Conservation (phyloP, 768 basidiomycete genomes). For the Boletus vinaceobasis region DNA sequence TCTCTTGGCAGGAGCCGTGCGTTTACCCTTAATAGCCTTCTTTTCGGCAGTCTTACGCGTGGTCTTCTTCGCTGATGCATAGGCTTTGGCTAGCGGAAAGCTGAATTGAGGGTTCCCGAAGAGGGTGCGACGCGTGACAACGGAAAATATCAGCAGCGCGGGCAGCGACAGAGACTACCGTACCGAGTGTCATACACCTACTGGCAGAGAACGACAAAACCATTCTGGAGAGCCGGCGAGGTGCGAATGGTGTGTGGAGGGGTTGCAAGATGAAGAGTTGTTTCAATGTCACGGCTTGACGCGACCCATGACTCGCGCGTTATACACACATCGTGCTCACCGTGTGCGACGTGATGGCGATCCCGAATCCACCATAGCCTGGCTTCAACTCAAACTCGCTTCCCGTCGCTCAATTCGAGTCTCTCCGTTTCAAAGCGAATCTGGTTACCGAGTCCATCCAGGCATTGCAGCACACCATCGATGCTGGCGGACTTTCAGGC, state of each 20-base stretch:
- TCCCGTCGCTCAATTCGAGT: slow-evolving; percentile 70
- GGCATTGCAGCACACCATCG: slow-evolving; percentile 59
- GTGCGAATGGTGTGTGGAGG: background rate
- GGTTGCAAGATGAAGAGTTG: background rate
- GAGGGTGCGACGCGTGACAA: slow-evolving; percentile 26
- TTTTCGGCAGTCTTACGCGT: slow-evolving; percentile 6
- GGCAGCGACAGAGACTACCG: background rate
- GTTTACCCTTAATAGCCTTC: background rate
- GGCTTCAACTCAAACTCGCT: slow-evolving; percentile 35
- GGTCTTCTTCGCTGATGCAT: background rate
- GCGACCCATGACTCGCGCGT: slow-evolving; percentile 6
- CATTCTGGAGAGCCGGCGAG: background rate
- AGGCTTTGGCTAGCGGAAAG: slow-evolving; percentile 7
- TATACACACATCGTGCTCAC: too few species aligned
- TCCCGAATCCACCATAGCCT: background rate
- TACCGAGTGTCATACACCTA: background rate
- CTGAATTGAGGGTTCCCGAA: slow-evolving; percentile 18
- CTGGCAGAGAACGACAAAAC: slow-evolving; percentile 18
- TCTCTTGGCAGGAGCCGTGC: slow-evolving; percentile 5
- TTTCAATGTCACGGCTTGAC: slow-evolving; percentile 18
- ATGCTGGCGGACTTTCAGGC: slow-evolving; percentile 48
- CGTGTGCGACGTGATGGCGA: slow-evolving; percentile 4
- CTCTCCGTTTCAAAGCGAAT: slow-evolving; percentile 68
- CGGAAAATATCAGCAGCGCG: background rate
- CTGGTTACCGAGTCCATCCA: slow-evolving; percentile 79